Evolutionary conservation across 116 monocot genomes (phyloP).

Genomic region (Papilionanthe hybrid): DNA sequence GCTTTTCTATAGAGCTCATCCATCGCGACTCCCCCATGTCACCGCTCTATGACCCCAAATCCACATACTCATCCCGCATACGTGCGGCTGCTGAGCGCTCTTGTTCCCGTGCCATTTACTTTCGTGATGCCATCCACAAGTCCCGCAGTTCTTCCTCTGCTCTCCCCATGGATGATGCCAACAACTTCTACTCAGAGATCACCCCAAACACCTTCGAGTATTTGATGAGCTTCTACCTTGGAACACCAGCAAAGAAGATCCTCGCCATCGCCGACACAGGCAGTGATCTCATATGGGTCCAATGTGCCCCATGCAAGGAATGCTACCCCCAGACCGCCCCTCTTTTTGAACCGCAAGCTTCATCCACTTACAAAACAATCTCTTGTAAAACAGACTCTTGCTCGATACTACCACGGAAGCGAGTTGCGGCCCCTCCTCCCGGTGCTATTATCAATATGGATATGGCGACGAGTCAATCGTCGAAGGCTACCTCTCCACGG

Average conservation of each 20-base stretch:
- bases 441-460: slow-evolving; percentile 16
- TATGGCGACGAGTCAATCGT: no score
- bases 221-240: background rate
- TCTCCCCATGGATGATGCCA: no score
- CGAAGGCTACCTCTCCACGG: no score
- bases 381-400: background rate
- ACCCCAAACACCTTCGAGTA: background rate
- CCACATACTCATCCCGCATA: background rate
- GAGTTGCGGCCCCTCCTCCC: background rate
- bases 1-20: slow-evolving; percentile 1
- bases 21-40: slow-evolving; percentile 3
- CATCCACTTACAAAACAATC: no score
- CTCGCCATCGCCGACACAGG: slow-evolving; percentile 40
- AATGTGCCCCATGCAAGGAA: background rate
- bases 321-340: no score
- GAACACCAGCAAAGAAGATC: background rate
- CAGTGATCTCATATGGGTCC: slow-evolving; percentile 51
- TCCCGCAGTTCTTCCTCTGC: background rate
- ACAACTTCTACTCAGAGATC: background rate
- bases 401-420: background rate
- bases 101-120: background rate
- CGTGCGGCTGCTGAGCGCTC: background rate
- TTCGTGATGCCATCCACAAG: background rate
- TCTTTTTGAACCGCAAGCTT: no score
- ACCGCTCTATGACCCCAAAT: background rate